Evolutionary conservation across 495 filamentous ascomycete species (phyloP).

Genomic region (Xylaria longipes): DNA sequence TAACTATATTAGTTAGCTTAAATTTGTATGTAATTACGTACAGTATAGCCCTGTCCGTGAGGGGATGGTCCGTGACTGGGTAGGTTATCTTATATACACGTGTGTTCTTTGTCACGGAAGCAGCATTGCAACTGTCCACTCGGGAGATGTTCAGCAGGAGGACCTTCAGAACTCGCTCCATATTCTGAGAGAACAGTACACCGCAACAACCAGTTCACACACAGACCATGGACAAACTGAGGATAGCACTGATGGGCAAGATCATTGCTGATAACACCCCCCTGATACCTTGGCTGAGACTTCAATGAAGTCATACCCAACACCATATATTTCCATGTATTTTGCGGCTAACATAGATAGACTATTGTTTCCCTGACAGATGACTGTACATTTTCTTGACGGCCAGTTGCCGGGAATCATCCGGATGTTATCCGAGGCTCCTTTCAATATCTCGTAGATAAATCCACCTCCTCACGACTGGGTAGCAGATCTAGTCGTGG

Average conservation of each 20-base stretch:
- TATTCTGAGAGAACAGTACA: neutral
- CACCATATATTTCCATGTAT: neutral
- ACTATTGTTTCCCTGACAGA: neutral
- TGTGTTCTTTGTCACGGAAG: neutral
- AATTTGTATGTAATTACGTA: too few species aligned
- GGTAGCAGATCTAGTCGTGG: too few species aligned
- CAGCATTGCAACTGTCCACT: neutral
- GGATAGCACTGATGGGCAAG: neutral
- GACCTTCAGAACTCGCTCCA: neutral
- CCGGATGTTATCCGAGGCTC: neutral
- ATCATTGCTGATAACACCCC: neutral
- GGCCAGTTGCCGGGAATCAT: neutral
- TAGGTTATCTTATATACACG: neutral
- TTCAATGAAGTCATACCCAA: neutral
- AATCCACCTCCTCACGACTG: neutral
- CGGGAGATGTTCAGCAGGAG: neutral
- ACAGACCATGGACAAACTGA: neutral
- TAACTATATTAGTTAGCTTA: too few species aligned
- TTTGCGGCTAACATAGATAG: neutral
- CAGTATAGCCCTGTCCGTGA: too few species aligned
- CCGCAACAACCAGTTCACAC: neutral
- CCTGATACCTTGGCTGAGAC: neutral
- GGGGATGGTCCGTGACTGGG: too few species aligned
- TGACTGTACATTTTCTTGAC: neutral
- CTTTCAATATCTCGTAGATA: neutral